Conservation (phyloP, 116 monocot species). For the Posidonia oceanica region DNA sequence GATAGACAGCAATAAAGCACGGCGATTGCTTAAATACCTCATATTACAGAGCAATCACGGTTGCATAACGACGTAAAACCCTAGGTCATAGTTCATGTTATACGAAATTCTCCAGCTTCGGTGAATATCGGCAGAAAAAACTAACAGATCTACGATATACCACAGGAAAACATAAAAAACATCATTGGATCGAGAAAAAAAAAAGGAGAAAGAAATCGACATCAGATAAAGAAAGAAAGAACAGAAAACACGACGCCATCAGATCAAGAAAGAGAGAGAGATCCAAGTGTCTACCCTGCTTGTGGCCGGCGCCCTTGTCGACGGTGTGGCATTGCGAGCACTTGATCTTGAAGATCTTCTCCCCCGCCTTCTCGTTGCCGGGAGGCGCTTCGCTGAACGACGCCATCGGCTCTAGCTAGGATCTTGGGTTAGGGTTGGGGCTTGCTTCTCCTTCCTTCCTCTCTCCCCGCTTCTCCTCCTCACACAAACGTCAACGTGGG, state of each 20-base stretch:
- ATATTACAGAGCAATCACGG: no score
- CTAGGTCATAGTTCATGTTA: no score
- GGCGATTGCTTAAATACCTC: no score
- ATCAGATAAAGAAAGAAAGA: neutral
- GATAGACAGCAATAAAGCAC: no score
- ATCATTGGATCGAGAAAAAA: neutral
- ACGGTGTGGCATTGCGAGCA: slow-evolving; percentile 57
- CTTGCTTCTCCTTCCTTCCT: no score
- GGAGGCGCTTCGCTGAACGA: slow-evolving; percentile 46
- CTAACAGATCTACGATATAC: neutral
- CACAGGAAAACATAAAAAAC: no score
- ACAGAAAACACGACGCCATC: neutral
- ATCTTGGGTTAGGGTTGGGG: no score
- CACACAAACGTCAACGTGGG: no score
- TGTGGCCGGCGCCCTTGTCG: slow-evolving; percentile 50
- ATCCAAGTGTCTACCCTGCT: slow-evolving; percentile 22
- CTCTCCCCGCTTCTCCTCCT: no score
- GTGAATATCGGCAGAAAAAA: neutral
- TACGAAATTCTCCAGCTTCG: no score
- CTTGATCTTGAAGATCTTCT: slow-evolving; percentile 58
- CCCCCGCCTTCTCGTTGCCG: slow-evolving; percentile 27
- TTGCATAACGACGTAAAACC: no score
- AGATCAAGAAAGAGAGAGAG: neutral
- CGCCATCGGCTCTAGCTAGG: slow-evolving; percentile 15
- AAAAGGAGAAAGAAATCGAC: neutral